A percentile compares a stretch with the other conserved stretches of the same genome.
Evolutionary conservation across 148 eudicot genomes (phyloP).

Genomic region (Polygonum aviculare): DNA sequence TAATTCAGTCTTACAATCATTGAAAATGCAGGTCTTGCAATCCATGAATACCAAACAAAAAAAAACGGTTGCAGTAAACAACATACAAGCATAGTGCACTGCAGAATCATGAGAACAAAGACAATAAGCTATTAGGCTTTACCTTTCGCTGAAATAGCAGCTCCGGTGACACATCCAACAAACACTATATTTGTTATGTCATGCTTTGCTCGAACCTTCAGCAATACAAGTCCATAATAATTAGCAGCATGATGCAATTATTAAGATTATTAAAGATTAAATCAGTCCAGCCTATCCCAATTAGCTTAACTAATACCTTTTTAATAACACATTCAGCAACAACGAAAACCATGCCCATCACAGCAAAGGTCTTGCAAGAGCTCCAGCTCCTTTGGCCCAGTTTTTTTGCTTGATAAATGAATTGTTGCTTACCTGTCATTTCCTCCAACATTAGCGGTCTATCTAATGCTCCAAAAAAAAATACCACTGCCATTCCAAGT

Average conservation of each 20-base stretch:
- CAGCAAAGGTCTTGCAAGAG: conserved; percentile 82
- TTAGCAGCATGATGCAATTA: not conserved
- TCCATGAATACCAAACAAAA: not conserved
- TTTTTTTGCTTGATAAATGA: conserved; percentile 64
- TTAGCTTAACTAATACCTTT: conserved; percentile 34
- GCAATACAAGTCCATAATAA: not conserved
- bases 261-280: not conserved
- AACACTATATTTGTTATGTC: conserved; percentile 72
- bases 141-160: conserved; percentile 76
- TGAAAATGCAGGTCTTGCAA: not conserved
- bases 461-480: conserved; percentile 83
- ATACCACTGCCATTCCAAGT: conserved; percentile 71
- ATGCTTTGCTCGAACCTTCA: conserved; percentile 86
- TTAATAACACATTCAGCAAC: conserved; percentile 81
- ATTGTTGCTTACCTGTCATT: conserved; percentile 68
- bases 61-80: not conserved
- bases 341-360: conserved; percentile 78
- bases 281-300: not conserved
- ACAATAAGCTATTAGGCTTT: conserved; percentile 4
- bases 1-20: not conserved
- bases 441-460: conserved; percentile 61
- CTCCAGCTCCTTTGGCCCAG: conserved; percentile 93
- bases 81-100: not conserved
- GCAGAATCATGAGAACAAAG: not conserved
- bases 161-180: conserved; percentile 96